Base-by-base conservation (phyloP, 768 basidiomycete species). In the Daedalea quercina region DNA sequence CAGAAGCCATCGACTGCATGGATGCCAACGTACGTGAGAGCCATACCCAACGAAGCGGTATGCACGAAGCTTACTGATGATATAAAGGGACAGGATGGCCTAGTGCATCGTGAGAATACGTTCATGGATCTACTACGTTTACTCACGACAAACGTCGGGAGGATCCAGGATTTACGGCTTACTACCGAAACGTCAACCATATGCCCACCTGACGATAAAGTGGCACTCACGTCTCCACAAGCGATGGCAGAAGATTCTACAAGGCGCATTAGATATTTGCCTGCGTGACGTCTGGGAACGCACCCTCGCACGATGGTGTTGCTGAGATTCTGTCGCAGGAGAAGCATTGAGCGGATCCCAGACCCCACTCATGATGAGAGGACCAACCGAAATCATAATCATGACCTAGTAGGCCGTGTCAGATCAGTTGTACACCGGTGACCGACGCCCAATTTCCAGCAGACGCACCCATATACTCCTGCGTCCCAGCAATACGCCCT, bases 281-380 rank as follows among this genome's bases (percentile, higher is more conserved):
- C 7, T 28, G n/a, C n/a, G n/a, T n/a, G n/a, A n/a, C n/a, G n/a
- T n/a, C n/a, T n/a, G 20, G 23, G 0, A 3, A 47, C 54, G 25
- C 25, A 60, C 59, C 51, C 59, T 31, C 59, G 51, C 7, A 60
- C 59, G 12, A 60, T 47, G 41, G 44, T 35, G 47, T 60, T 60
- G 44, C 59, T 60, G 24, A 55, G 17, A 24, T 51, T 54, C 59
- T 60, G 45, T 4, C 17, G 37, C 42, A 25, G 11, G 7, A 24
- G 13, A n/a, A 6, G 2, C 13, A 25, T 3, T 50, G 13, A 23
- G 22, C 12, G 28, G 28, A 11, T 6, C 11, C 28, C 4, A 31
- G 4, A 31, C 11, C 6, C 28, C 28, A 11, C 4, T 6, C 11
- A 11, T 31, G 11, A 31, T 4, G 6, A 31, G 4, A n/a, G n/a